Conservation (phyloP, 371 early-diverging fungal genomes). For the Catenaria anguillulae region DNA sequence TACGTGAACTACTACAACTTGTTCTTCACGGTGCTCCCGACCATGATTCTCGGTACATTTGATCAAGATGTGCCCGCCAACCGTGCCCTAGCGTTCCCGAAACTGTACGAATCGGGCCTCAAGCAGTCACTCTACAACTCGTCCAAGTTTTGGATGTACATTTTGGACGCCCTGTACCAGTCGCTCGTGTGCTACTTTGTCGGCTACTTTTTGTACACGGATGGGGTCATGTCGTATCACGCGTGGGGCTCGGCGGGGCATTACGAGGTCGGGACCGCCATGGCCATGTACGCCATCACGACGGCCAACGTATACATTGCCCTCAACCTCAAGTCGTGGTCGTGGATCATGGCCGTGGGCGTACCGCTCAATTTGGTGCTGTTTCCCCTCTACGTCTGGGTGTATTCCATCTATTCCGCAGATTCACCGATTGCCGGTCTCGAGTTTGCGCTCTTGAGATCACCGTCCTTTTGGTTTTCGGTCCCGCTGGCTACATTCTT, state of each 20-base stretch:
- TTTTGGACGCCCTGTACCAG: conserved; percentile 54
- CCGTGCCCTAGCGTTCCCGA: conserved; percentile 55
- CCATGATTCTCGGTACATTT: conserved; percentile 38
- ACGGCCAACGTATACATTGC: conserved; percentile 6
- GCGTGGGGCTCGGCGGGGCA: not conserved
- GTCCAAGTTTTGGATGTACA: conserved; percentile 41
- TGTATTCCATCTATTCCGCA: not conserved
- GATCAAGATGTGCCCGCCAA: conserved; percentile 75
- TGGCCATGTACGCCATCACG: conserved; percentile 2
- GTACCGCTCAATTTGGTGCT: not conserved
- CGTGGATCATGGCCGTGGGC: not conserved
- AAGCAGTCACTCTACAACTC: conserved; percentile 40
- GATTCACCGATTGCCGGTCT: conserved; percentile 4
- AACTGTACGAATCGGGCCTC: conserved; percentile 57
- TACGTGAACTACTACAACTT: conserved; percentile 43
- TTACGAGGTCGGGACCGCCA: conserved; percentile 7
- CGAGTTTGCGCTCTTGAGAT: not conserved
- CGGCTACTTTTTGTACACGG: conserved; percentile 31
- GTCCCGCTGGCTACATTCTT: not conserved
- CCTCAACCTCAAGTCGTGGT: not conserved
- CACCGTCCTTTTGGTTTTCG: not conserved
- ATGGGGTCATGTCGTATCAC: not conserved
- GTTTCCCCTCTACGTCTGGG: conserved; percentile 4
- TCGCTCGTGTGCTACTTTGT: conserved; percentile 48
- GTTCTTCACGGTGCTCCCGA: conserved; percentile 52